Evolutionary conservation across 2,329 filamentous ascomycete species (phyloP), one percentile per base, ranked within the genome.

Genomic region (Teratosphaeria nubilosa): DNA sequence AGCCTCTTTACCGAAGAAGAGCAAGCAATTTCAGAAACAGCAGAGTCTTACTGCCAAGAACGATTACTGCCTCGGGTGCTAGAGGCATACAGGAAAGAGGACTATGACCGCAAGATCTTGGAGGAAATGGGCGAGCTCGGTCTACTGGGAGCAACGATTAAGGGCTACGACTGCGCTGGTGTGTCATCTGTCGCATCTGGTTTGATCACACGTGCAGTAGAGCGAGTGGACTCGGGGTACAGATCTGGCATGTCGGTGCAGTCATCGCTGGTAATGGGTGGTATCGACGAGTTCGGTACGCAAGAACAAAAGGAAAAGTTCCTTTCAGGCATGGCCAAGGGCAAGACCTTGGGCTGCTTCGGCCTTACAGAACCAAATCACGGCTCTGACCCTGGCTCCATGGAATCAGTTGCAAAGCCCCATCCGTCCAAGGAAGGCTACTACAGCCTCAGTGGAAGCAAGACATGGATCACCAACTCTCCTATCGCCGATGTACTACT

Each of bases 391-490:
- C 91, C 91, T 5, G 91, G 90, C 14, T 89, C 87, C 37, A 92
- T 96, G 90, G 91, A 96, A 79, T 90, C 87, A 5, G 80, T 82
- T 10, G 91, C 91, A n/a, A 90, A 86, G 70, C 85, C 86, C 54
- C 90, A 96, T 70, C 88, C 90, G 5, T 86, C 83, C 7, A 91
- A 91, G 78, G 86, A 88, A 69, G 91, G 90, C 1, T 90, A 90
- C 72, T 88, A 86, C 66, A 82, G 85, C 51, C 76, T 96, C 37
- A 90, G 86, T 52, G 91, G 91, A 1, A 78, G 88, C 54, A 96
- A 96, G 79, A 96, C 91, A 0, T 96, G 91, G 91, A 96, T 96
- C 71, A 96, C 91, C 14, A 96, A 96, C 74, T 92, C 88, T 7
- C 91, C 91, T 3, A 95, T 96, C 66, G 84, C 90, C 1, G 90